Evolutionary conservation across 2,329 filamentous ascomycete genomes (phyloP).

Genomic region (Colletotrichum spinosum): DNA sequence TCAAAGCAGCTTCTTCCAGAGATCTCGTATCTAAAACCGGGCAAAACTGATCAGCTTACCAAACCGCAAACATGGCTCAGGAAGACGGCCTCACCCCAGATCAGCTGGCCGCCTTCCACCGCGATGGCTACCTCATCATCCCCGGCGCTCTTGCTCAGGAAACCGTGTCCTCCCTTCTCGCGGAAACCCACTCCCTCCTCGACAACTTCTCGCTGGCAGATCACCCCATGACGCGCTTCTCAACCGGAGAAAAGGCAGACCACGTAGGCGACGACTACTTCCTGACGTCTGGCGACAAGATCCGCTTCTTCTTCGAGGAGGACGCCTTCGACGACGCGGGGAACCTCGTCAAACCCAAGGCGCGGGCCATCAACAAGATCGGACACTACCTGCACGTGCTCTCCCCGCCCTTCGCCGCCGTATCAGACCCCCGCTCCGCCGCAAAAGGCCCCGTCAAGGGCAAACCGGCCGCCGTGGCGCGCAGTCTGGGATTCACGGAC

Average conservation of each 20-base stretch:
- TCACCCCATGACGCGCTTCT: constrained; percentile 95
- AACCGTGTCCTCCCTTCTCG: constrained; percentile 76
- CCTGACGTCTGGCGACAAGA: constrained; percentile 86
- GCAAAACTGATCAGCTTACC: not conserved
- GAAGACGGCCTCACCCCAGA: constrained; percentile 72
- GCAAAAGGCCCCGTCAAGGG: constrained; percentile 44
- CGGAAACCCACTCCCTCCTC: constrained; percentile 81
- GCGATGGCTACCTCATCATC: constrained; percentile 91
- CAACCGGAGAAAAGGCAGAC: constrained; percentile 78
- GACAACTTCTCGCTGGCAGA: constrained; percentile 79
- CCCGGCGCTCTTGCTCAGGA: constrained; percentile 76
- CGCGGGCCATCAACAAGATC: constrained; percentile 89
- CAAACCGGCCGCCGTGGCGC: constrained; percentile 73
- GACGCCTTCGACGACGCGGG: constrained; percentile 81
- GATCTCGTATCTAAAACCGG: not conserved
- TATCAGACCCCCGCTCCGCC: constrained; percentile 64
- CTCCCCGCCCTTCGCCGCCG: constrained; percentile 72
- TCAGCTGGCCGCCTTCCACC: constrained; percentile 79
- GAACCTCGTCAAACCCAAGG: constrained; percentile 80
- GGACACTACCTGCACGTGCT: constrained; percentile 81
- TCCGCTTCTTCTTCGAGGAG: constrained; percentile 98
- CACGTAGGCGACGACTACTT: constrained; percentile 98
- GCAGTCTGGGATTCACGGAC: constrained; percentile 78
- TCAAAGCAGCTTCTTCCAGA: too few species aligned
- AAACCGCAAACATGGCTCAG: constrained; percentile 22